A percentile compares a stretch with the other conserved stretches of the same genome.
Conservation (phyloP, 257 asterid species). For the Orobanche coerulescens region DNA sequence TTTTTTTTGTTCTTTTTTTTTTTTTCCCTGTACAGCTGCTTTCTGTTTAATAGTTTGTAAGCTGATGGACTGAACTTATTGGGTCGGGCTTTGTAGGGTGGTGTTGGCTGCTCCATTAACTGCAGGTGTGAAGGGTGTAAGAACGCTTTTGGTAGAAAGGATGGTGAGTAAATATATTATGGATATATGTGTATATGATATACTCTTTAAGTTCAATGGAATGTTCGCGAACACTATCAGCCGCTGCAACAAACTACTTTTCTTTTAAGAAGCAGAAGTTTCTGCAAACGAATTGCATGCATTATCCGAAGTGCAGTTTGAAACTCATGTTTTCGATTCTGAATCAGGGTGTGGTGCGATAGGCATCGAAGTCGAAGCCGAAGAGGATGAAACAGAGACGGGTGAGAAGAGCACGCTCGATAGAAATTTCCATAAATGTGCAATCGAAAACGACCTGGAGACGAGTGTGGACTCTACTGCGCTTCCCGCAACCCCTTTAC, state of each 20-base stretch:
- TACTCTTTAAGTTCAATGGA: neutral
- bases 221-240: neutral
- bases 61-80: constrained; percentile 26
- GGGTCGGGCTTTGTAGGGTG: constrained; percentile 44
- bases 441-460: constrained; percentile 35
- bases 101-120: constrained; percentile 90
- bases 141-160: constrained; percentile 83
- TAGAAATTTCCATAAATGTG: constrained; percentile 29
- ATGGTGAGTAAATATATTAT: constrained; percentile 42
- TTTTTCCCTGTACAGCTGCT: neutral
- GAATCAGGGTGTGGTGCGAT: constrained; percentile 30
- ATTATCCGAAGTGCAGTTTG: too few relatives aligned
- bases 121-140: constrained; percentile 97
- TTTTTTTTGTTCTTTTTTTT: neutral
- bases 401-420: constrained; percentile 31
- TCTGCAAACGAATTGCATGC: too few relatives aligned
- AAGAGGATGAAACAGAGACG: constrained; percentile 54
- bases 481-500: constrained; percentile 63
- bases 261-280: too few relatives aligned
- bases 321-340: neutral
- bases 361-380: constrained; percentile 54
- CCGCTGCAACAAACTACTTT: too few relatives aligned
- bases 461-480: constrained; percentile 38
- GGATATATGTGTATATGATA: neutral
- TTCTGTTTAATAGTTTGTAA: neutral